These are phyloP conservation scores for Exserohilum rostratum DNA, from an alignment of 2,329 filamentous ascomycete species.

Conservation along the genomic window DNA sequence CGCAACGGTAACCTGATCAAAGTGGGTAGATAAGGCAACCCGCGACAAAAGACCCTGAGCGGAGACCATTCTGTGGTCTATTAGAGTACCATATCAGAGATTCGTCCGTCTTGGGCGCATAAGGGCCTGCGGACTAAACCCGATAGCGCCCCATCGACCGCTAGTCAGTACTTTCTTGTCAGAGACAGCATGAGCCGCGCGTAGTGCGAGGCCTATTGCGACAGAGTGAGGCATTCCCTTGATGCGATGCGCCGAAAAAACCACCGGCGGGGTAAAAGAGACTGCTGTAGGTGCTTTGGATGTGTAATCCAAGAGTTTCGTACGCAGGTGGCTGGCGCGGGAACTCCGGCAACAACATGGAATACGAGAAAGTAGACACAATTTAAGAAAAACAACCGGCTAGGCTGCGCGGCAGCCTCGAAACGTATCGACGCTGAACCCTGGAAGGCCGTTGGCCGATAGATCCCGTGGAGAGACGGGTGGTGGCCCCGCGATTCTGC, in stretches of 20 bases:
- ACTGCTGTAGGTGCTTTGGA: background rate
- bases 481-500: slow-evolving; percentile 24
- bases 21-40: background rate
- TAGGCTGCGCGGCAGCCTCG: too few species aligned
- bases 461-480: too few species aligned
- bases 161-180: slow-evolving; percentile 4
- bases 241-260: background rate
- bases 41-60: background rate
- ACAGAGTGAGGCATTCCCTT: background rate
- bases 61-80: slow-evolving; percentile 2
- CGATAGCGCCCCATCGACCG: slow-evolving; percentile 1
- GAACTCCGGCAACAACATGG: too few species aligned
- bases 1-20: slow-evolving; percentile 4
- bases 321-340: background rate
- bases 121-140: background rate
- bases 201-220: background rate
- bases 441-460: too few species aligned
- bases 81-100: background rate
- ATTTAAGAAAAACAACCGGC: too few species aligned
- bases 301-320: too few species aligned
- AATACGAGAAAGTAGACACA: background rate
- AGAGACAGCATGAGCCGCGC: background rate
- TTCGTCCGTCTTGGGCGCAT: background rate
- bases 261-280: background rate
- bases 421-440: too few species aligned